Conservation (phyloP, 345 rosid species). For the Psidium friedrichsthalianum region DNA sequence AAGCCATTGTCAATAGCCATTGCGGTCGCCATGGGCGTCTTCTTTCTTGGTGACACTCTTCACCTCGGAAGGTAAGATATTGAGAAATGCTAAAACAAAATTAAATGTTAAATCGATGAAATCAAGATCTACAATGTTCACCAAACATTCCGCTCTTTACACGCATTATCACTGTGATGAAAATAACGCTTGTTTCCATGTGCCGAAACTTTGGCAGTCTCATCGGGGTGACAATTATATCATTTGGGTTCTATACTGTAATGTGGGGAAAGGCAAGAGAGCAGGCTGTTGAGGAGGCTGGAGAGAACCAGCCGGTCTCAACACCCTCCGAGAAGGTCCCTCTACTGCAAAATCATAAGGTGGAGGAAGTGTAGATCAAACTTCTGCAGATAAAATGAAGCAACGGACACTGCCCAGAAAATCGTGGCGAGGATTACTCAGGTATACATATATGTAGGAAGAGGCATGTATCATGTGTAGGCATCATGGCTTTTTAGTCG, state of each 20-base stretch:
- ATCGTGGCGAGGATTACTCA: neutral
- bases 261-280: slow-evolving; percentile 92
- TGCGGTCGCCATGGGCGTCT: slow-evolving; percentile 56
- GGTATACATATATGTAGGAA: neutral
- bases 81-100: neutral
- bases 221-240: slow-evolving; percentile 60
- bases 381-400: neutral
- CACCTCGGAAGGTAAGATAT: slow-evolving; percentile 53
- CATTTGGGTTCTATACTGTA: slow-evolving; percentile 69
- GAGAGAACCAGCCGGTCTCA: slow-evolving; percentile 3
- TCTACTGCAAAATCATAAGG: slow-evolving; percentile 43
- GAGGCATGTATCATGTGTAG: neutral
- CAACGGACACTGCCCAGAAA: neutral
- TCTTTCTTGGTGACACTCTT: slow-evolving; percentile 63
- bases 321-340: slow-evolving; percentile 35
- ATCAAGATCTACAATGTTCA: neutral
- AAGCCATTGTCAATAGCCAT: slow-evolving; percentile 67
- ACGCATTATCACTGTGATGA: neutral
- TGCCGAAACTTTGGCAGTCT: slow-evolving; percentile 25
- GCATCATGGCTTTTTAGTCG: neutral
- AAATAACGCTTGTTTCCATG: neutral
- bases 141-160: neutral
- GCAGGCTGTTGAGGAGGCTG: slow-evolving; percentile 33
- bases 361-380: slow-evolving; percentile 13
- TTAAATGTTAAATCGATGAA: neutral